Conservation (phyloP, 495 filamentous ascomycete species). For the Lophiostoma macrostomum region DNA sequence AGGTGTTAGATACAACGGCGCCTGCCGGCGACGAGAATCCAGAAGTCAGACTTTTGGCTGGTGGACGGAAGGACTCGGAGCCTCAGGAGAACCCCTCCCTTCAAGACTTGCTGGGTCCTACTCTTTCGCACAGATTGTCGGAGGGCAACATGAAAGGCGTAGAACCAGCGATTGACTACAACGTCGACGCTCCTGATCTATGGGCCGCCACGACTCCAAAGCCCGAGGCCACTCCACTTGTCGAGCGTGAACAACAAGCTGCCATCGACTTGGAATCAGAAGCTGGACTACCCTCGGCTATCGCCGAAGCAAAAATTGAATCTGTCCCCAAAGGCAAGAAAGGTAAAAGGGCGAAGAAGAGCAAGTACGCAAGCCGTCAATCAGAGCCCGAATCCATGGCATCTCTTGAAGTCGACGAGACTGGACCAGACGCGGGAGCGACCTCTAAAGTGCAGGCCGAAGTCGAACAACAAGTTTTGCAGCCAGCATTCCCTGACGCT, state of each 20-base stretch:
- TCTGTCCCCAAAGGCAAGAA: slow-evolving; percentile 28
- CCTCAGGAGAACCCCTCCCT: neutral
- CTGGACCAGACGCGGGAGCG: no score
- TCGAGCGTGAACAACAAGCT: no score
- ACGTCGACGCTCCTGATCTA: slow-evolving; percentile 1
- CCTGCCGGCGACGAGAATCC: slow-evolving; percentile 10
- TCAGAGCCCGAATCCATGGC: no score
- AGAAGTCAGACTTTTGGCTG: slow-evolving; percentile 1
- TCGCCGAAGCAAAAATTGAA: slow-evolving; percentile 10
- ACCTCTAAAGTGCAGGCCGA: neutral
- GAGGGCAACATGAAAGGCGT: slow-evolving; percentile 5
- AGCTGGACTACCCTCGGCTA: neutral
- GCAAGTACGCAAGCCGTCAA: slow-evolving; percentile 9
- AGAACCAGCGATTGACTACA: neutral
- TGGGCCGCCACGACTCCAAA: slow-evolving; percentile 21
- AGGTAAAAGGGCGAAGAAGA: slow-evolving; percentile 36
- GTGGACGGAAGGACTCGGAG: neutral
- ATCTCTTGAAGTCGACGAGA: neutral
- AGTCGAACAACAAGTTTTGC: neutral
- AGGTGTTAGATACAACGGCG: slow-evolving; percentile 18
- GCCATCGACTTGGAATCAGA: neutral
- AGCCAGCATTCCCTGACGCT: neutral
- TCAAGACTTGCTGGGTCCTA: slow-evolving; percentile 8
- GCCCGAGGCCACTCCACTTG: no score
- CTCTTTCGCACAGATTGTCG: slow-evolving; percentile 6